phyloP scores from a whole-genome alignment of 306 rosid species.

The Rosa rugosa region DNA sequence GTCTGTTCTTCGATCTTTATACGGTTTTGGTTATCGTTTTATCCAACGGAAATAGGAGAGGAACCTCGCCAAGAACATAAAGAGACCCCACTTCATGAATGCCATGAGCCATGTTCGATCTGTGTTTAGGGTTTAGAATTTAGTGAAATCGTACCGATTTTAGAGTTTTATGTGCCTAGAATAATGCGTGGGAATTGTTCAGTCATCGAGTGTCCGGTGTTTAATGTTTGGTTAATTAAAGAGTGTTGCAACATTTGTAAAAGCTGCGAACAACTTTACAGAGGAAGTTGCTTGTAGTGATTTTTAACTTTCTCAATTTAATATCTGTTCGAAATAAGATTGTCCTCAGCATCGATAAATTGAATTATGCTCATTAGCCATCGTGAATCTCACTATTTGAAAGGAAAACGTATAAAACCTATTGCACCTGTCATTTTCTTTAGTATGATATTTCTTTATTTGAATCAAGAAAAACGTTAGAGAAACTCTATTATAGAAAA shows the following conservation, averaged over 20 bases:
- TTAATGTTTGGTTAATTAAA: too few relatives aligned
- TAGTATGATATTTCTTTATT: too few relatives aligned
- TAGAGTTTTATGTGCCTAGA: not conserved
- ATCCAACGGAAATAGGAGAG: not conserved
- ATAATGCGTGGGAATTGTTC: too few relatives aligned
- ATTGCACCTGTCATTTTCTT: too few relatives aligned
- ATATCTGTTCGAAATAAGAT: too few relatives aligned
- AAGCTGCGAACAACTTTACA: not conserved
- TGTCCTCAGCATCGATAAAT: not conserved
- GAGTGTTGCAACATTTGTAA: not conserved
- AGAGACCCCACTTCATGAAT: not conserved
- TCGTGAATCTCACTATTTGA: too few relatives aligned
- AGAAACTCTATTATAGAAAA: too few relatives aligned
- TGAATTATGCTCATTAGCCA: too few relatives aligned
- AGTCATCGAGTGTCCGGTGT: not conserved
- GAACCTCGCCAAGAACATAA: not conserved
- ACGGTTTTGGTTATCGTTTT: not conserved
- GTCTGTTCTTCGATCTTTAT: not conserved
- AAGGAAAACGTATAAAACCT: too few relatives aligned
- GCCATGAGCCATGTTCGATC: not conserved
- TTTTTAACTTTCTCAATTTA: not conserved
- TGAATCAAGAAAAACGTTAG: too few relatives aligned
- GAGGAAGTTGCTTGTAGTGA: not conserved
- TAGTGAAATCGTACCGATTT: not conserved
- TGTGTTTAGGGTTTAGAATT: not conserved